These are phyloP conservation scores for Penstemon davidsonii DNA, from an alignment of 257 asterid genomes.

Conservation along the genomic window DNA sequence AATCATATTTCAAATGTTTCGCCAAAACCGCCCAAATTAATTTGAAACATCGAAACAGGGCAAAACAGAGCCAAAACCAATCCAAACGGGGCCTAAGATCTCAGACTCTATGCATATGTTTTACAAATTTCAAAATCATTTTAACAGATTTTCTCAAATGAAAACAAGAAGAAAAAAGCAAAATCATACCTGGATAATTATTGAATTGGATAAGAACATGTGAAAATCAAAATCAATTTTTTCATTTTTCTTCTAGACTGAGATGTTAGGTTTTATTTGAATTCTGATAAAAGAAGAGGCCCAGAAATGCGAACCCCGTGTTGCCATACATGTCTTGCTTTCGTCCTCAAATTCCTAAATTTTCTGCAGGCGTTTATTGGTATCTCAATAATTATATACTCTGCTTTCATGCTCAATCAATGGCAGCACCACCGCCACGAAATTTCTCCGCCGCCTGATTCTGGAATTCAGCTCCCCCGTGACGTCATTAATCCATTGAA, in stretches of 20 bases:
- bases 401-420: slow-evolving; percentile 63
- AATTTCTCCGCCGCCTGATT: slow-evolving; percentile 31
- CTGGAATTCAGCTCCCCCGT: slow-evolving; percentile 24
- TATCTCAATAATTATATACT: slow-evolving; percentile 55
- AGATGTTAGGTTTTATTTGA: neutral
- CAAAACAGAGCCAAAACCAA: too few species aligned
- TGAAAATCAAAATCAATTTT: slow-evolving; percentile 11
- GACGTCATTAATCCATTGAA: slow-evolving; percentile 23
- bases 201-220: slow-evolving; percentile 17
- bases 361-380: slow-evolving; percentile 71
- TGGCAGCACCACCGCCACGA: slow-evolving; percentile 46
- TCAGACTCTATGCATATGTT: too few species aligned
- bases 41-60: too few species aligned
- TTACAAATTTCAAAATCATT: neutral
- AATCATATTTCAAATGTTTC: too few species aligned
- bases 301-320: slow-evolving; percentile 60
- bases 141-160: neutral
- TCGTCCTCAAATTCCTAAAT: slow-evolving; percentile 69
- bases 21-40: too few species aligned
- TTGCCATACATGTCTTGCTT: slow-evolving; percentile 61
- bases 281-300: neutral
- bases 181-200: neutral
- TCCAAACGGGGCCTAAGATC: too few species aligned
- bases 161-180: neutral
- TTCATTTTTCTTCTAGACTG: neutral